Base-by-base conservation (phyloP, 202 grass and related monocot genomes). In the Schoenoplectus tabernaemontani region DNA sequence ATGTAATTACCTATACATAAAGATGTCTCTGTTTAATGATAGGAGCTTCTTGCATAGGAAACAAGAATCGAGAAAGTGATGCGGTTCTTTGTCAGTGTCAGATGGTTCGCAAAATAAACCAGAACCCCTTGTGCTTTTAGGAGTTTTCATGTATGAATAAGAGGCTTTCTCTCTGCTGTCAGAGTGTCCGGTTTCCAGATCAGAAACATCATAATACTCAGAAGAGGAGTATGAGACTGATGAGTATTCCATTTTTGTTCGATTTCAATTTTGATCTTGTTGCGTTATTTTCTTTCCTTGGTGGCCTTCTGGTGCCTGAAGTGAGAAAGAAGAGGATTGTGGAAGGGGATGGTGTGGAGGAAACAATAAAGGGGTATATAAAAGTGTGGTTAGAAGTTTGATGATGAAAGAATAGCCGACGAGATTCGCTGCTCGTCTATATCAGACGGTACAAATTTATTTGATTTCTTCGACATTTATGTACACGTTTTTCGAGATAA, bases 1-100 rank as follows among this genome's bases (percentile, higher is more conserved):
- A 73, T 32, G 23, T 32, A 48, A 1, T 48, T 70, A 96, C 92
- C 87, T 92, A 82, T 96, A 96, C 92, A 96, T 96, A 77, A 90
- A 96, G 56, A 96, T 96, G 68, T 96, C 92, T 56, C 43, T 84
- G 81, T 96, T 96, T 0, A 83, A 64, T 17, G 87, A 71, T 41
- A 96, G 85, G 15, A 86, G 83, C 84, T 80, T 92, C 56, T 88
- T 86, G 87, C 92, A 96, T 5, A 78, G 76, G 87, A 83, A 96
- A 86, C 92, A 96, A 43, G 85, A 64, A 69, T 92, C 87, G n/a
- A 96, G 89, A 76, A 64, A 96, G 81, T 96, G 87, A 78, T 79
- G 83, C 34, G 78, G 63, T 53, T 83, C 83, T 30, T 34, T 80
- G 43, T 59, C 36, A 24, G 82, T 47, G 66, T 93, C 90, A 22